These are phyloP conservation scores for Chaetothyriales sp. DNA, from an alignment of 2,329 filamentous ascomycete genomes.

Conservation along the genomic window DNA sequence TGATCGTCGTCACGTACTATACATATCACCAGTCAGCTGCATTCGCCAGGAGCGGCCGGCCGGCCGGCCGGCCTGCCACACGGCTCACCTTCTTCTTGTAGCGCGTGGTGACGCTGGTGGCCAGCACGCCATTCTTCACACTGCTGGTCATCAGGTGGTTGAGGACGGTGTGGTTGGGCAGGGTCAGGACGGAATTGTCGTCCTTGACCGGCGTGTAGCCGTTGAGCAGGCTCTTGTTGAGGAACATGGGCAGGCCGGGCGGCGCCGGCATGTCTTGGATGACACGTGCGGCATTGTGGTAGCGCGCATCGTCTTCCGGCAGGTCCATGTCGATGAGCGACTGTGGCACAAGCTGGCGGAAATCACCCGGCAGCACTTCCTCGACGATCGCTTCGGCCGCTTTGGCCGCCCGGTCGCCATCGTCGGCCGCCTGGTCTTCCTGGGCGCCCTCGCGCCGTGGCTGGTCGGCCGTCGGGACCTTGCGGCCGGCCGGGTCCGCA, in stretches of 20 bases:
- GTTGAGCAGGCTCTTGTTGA: conserved; percentile 90
- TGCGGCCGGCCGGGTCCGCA: conserved; percentile 21
- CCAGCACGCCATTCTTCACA: conserved; percentile 91
- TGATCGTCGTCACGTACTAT: conserved; percentile 91
- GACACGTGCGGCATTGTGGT: conserved; percentile 59
- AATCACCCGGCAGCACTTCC: conserved; percentile 45
- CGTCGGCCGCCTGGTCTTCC: conserved; percentile 19
- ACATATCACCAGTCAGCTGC: neutral
- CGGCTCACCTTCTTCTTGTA: conserved; percentile 66
- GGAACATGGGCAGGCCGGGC: conserved; percentile 74
- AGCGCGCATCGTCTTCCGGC: conserved; percentile 61
- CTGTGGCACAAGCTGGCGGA: conserved; percentile 62
- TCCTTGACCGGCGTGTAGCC: conserved; percentile 87
- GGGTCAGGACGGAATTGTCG: conserved; percentile 90
- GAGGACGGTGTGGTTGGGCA: conserved; percentile 92
- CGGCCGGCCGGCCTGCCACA: too few relatives aligned
- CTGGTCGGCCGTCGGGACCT: conserved; percentile 25
- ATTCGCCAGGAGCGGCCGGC: too few relatives aligned
- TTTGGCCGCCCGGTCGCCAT: conserved; percentile 3
- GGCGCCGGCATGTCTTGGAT: conserved; percentile 71
- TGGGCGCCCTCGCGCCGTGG: conserved; percentile 33
- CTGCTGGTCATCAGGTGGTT: conserved; percentile 96
- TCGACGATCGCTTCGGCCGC: conserved; percentile 30
- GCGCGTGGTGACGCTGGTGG: conserved; percentile 90
- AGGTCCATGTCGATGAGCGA: conserved; percentile 81